Evolutionary conservation across 345 rosid genomes (phyloP).

Genomic region (Psidium guajava): DNA sequence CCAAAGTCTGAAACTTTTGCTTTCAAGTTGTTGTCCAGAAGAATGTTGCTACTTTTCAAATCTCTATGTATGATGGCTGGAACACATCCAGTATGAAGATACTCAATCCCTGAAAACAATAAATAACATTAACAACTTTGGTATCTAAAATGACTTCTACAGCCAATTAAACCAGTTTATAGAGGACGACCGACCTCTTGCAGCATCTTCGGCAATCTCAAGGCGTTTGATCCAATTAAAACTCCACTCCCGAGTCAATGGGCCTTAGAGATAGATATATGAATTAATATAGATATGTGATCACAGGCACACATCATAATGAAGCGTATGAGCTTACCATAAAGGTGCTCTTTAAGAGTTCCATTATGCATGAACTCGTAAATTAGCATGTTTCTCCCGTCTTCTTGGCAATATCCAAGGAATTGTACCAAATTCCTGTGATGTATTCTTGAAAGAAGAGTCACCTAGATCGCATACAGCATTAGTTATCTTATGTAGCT

Average conservation of each 20-base stretch:
- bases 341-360: conserved; percentile 97
- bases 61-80: conserved; percentile 95
- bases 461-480: conserved; percentile 40
- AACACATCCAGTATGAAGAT: conserved; percentile 96
- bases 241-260: conserved; percentile 42
- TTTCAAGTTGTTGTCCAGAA: conserved; percentile 70
- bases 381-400: conserved; percentile 71
- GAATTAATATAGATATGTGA: neutral
- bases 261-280: conserved; percentile 25
- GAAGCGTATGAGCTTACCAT: conserved; percentile 33
- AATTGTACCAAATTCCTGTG: conserved; percentile 95
- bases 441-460: conserved; percentile 96
- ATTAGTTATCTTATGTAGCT: neutral
- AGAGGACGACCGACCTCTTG: conserved; percentile 46
- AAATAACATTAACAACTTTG: neutral
- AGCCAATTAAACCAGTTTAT: neutral
- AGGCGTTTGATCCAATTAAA: conserved; percentile 90
- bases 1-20: conserved; percentile 99
- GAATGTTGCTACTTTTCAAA: conserved; percentile 91
- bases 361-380: conserved; percentile 98
- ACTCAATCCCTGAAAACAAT: conserved; percentile 64
- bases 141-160: neutral
- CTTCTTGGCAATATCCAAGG: conserved; percentile 97
- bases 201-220: conserved; percentile 95
- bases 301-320: neutral